phyloP scores from a whole-genome alignment of 2,329 filamentous ascomycete genomes.

The Talaromyces sp. region DNA sequence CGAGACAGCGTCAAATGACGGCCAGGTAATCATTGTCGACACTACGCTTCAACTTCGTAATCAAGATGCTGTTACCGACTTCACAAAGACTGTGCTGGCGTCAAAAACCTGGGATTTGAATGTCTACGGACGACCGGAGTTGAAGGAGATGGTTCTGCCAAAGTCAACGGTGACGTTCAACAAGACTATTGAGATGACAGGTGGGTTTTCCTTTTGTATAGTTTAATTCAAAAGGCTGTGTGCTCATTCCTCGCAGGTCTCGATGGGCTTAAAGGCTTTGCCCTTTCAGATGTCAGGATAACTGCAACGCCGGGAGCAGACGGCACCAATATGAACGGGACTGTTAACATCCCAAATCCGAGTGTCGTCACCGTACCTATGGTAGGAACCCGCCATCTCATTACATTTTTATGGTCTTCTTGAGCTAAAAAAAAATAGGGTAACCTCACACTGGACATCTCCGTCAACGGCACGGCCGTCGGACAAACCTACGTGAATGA shows the following conservation, averaged over 20 bases:
- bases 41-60: slow-evolving; percentile 42
- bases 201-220: slow-evolving; percentile 28
- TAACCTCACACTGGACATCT: slow-evolving; percentile 53
- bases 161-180: slow-evolving; percentile 50
- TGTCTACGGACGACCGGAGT: slow-evolving; percentile 47
- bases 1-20: slow-evolving; percentile 37
- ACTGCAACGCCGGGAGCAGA: slow-evolving; percentile 33
- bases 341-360: slow-evolving; percentile 55
- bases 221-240: not conserved
- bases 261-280: slow-evolving; percentile 52
- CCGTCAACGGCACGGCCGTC: slow-evolving; percentile 42
- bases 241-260: slow-evolving; percentile 40
- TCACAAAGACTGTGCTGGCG: slow-evolving; percentile 44
- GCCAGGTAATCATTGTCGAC: slow-evolving; percentile 37
- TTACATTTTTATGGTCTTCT: not conserved
- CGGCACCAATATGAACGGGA: slow-evolving; percentile 51
- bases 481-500: slow-evolving; percentile 48
- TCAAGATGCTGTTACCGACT: slow-evolving; percentile 44
- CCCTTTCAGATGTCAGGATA: slow-evolving; percentile 45
- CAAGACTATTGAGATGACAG: slow-evolving; percentile 53
- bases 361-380: slow-evolving; percentile 53
- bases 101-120: slow-evolving; percentile 47
- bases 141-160: slow-evolving; percentile 49
- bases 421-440: slow-evolving; percentile 26
- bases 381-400: slow-evolving; percentile 22